These are phyloP conservation scores for Fusarium sublunatum DNA, from an alignment of 2,329 filamentous ascomycete species.

Conservation along the genomic window DNA sequence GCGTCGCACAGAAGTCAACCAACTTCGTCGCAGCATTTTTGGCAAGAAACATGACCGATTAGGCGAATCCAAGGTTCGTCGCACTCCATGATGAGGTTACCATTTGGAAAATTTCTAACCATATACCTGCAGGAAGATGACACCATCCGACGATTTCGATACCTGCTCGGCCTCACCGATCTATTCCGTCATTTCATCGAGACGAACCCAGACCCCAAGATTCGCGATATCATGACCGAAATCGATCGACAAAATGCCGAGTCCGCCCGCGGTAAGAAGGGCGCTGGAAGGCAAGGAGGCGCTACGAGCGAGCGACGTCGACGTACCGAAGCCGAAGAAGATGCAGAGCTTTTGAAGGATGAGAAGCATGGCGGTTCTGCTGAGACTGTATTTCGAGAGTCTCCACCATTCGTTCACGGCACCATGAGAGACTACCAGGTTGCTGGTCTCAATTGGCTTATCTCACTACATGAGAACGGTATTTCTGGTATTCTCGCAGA, in stretches of 20 bases:
- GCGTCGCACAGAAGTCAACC: conserved; percentile 85
- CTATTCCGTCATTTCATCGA: conserved; percentile 99
- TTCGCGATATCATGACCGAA: conserved; percentile 91
- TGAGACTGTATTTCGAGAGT: conserved; percentile 93
- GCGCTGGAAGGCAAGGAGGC: conserved; percentile 82
- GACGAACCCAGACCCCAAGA: conserved; percentile 93
- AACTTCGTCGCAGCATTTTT: conserved; percentile 90
- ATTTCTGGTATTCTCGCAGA: conserved; percentile 98
- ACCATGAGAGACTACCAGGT: conserved; percentile 97
- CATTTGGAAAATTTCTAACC: conserved; percentile 12
- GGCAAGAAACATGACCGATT: conserved; percentile 94
- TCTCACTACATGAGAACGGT: conserved; percentile 97
- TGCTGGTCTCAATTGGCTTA: conserved; percentile 95
- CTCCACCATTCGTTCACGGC: conserved; percentile 87
- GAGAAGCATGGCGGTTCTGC: conserved; percentile 89
- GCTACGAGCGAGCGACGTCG: conserved; percentile 81
- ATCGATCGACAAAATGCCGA: conserved; percentile 94
- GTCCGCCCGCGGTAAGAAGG: conserved; percentile 76
- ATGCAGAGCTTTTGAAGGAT: conserved; percentile 86
- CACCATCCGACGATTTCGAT: conserved; percentile 91
- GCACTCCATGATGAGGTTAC: conserved; percentile 6
- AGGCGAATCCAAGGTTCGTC: conserved; percentile 86
- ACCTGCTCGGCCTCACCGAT: conserved; percentile 93
- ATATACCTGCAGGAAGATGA: conserved; percentile 79
- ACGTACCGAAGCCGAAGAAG: conserved; percentile 96